Evolutionary conservation across 169 alveolate genomes (phyloP), one percentile per base, ranked within the genome.

Genomic region (Plasmodium gallinaceum): DNA sequence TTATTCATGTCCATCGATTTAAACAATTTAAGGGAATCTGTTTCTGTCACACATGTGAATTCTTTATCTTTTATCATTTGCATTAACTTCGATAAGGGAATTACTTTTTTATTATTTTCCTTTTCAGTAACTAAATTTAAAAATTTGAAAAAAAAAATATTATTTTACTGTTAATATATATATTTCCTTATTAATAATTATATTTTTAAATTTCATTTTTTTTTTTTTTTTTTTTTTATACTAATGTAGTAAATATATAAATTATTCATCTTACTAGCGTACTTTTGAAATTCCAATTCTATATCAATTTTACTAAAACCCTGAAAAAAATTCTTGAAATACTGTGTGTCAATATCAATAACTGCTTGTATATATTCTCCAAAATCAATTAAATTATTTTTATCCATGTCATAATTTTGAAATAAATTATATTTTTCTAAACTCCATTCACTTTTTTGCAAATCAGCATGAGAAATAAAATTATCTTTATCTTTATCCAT

Each of bases 301-400:
- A 92, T 52, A 73, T 92, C 95, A 12, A 92, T 93, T 37, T 69
- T 72, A 26, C 92, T 90, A 42, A 92, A 92, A 3, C 94, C 95
- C 26, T 89, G 92, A 57, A 92, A 92, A 45, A 71, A 71, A 48
- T 89, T 91, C n/a, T 76, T 89, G 24, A 92, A 88, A 39, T 80
- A 43, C 54, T 92, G 89, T 32, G 90, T 92, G 48, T 92, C 95
- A n/a, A 92, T 92, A 18, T 88, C 88, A 51, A 71, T 88, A 71
- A 92, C 68, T 8, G 95, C 95, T 45, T 92, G 93, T 8, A 92
- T 90, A 57, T 83, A 92, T 61, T 92, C 95, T 48, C 95, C 95
- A 43, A 92, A 89, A 66, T 92, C 95, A 26, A 92, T 92, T 74
- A 92, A 57, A 60, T 92, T 92, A 78, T 92, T 92, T 73, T 72